A percentile compares a stretch with the other conserved stretches of the same genome.
phyloP scores from a whole-genome alignment of 805 yeast species.

The Schizosaccharomyces cryophilus region DNA sequence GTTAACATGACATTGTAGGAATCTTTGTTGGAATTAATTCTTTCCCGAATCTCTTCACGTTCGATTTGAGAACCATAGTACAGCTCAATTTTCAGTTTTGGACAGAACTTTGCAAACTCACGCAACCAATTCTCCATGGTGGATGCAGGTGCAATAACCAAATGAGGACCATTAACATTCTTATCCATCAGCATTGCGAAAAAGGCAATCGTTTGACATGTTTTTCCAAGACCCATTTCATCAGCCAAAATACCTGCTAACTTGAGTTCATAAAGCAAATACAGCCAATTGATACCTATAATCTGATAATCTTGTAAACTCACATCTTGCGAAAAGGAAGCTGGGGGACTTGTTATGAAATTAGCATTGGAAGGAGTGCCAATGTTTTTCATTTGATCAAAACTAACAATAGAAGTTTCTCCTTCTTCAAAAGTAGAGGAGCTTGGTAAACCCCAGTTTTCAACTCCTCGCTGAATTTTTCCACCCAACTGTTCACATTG shows the following conservation, averaged over 20 bases:
- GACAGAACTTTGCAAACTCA: constrained; percentile 88
- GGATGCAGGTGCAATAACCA: constrained; percentile 83
- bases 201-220: constrained; percentile 81
- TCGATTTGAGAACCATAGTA: constrained; percentile 77
- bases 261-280: constrained; percentile 64
- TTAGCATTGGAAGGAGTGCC: constrained; percentile 10
- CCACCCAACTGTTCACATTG: constrained; percentile 65
- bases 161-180: constrained; percentile 65
- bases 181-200: constrained; percentile 66
- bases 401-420: constrained; percentile 5
- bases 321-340: constrained; percentile 42
- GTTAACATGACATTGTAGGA: constrained; percentile 76
- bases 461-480: constrained; percentile 43
- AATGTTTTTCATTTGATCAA: not conserved
- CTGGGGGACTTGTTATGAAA: constrained; percentile 45
- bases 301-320: constrained; percentile 65
- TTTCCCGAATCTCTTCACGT: constrained; percentile 60
- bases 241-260: constrained; percentile 87
- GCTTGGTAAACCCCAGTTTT: constrained; percentile 43
- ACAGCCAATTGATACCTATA: constrained; percentile 88
- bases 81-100: constrained; percentile 77
- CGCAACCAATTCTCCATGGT: constrained; percentile 91
- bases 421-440: constrained; percentile 11
- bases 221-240: constrained; percentile 95
- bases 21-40: constrained; percentile 26